Percentiles rank a stretch among this genome's conserved stretches.
Evolutionary conservation across 768 basidiomycete species (phyloP).

Genomic region (Lentinus tigrinus): DNA sequence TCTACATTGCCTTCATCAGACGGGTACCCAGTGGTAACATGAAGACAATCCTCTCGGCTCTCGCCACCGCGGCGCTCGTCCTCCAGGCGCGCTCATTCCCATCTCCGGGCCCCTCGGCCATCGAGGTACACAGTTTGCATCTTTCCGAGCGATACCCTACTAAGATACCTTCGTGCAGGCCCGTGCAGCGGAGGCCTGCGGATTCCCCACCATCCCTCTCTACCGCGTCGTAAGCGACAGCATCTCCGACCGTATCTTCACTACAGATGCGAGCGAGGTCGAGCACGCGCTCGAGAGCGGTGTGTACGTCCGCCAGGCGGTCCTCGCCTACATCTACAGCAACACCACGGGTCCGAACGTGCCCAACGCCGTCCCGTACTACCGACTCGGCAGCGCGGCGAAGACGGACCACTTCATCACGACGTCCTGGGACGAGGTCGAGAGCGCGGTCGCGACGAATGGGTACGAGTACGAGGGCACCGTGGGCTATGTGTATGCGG

Average conservation of each 20-base stretch:
- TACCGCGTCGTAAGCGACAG: conserved; percentile 1
- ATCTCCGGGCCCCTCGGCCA: neutral
- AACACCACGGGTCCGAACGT: neutral
- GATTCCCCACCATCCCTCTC: neutral
- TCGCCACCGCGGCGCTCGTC: neutral
- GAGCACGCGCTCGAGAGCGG: neutral
- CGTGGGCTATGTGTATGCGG: neutral
- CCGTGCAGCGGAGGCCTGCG: neutral
- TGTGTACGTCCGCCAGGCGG: neutral
- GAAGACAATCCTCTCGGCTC: neutral
- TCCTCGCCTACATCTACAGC: neutral
- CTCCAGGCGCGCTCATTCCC: neutral
- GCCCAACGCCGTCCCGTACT: neutral
- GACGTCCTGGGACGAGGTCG: neutral
- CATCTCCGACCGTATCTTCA: conserved; percentile 1
- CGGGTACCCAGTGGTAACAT: too few species aligned
- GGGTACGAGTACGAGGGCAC: neutral
- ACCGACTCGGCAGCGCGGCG: neutral
- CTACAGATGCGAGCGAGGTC: neutral
- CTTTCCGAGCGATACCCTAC: neutral
- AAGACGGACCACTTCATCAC: neutral
- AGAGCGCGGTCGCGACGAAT: neutral
- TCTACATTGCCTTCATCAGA: too few species aligned
- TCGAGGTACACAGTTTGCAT: too few species aligned
- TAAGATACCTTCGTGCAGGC: neutral